Conservation (phyloP, 148 eudicot species). For the Camellia lanceoleosa region DNA sequence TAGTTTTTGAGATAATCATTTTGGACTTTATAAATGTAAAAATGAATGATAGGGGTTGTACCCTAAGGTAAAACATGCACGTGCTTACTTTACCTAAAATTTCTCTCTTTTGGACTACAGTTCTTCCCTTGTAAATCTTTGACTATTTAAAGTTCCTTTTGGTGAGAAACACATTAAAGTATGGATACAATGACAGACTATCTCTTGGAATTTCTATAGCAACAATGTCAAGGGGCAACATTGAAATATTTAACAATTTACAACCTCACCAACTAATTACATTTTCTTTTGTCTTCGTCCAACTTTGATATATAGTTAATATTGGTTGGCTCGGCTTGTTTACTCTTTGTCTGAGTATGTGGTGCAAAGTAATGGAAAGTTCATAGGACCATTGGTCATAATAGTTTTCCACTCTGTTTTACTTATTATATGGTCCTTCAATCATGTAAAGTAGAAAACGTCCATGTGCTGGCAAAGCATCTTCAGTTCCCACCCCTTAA, state of each 20-base stretch:
- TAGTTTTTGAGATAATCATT: too few relatives aligned
- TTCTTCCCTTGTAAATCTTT: conserved; percentile 9
- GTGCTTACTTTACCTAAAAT: background rate
- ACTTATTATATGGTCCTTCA: conserved; percentile 2
- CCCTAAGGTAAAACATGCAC: conserved; percentile 4
- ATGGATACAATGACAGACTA: background rate
- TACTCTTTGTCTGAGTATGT: background rate
- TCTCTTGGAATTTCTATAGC: background rate
- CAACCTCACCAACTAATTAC: too few relatives aligned
- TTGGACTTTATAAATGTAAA: background rate
- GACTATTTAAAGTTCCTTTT: background rate
- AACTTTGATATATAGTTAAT: background rate
- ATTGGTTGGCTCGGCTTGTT: background rate
- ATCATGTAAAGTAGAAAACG: conserved; percentile 13
- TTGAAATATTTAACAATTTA: background rate
- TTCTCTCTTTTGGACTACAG: conserved; percentile 3
- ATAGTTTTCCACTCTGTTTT: background rate
- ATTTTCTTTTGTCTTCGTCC: too few relatives aligned
- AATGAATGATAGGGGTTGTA: background rate
- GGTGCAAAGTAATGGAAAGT: background rate
- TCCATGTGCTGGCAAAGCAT: conserved; percentile 15
- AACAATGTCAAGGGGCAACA: background rate
- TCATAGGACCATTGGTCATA: conserved; percentile 5
- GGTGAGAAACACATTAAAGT: background rate
- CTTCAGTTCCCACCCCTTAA: conserved; percentile 10